Conservation (phyloP, 2,329 filamentous ascomycete species). For the Alternaria postmessia region DNA sequence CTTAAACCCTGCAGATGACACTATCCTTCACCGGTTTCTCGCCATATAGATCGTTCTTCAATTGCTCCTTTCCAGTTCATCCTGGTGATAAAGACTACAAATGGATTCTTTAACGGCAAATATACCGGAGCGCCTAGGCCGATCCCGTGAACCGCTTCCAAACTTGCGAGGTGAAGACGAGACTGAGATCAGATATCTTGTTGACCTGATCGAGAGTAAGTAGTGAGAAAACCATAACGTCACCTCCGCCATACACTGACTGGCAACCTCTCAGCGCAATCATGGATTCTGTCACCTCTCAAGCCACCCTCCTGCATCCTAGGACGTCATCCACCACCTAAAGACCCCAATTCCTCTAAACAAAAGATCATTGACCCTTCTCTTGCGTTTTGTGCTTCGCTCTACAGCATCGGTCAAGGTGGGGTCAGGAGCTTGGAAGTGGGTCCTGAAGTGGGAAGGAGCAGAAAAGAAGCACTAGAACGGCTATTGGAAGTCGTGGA, state of each 20-base stretch:
- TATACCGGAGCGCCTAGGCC: slow-evolving; percentile 4
- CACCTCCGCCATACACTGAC: background rate
- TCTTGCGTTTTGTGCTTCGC: slow-evolving; percentile 19
- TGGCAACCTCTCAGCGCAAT: slow-evolving; percentile 6
- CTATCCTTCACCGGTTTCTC: slow-evolving; percentile 1
- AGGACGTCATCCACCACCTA: slow-evolving; percentile 21
- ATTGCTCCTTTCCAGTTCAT: background rate
- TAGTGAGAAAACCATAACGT: background rate
- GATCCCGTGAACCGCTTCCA: slow-evolving; percentile 8
- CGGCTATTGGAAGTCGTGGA: slow-evolving; percentile 24
- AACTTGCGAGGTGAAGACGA: slow-evolving; percentile 34
- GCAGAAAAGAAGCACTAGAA: slow-evolving; percentile 21
- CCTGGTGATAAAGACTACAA: background rate
- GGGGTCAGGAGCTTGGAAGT: slow-evolving; percentile 22
- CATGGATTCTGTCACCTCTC: slow-evolving; percentile 22
- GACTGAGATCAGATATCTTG: slow-evolving; percentile 22
- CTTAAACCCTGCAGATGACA: background rate
- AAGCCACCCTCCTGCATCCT: slow-evolving; percentile 21
- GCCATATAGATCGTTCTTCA: background rate
- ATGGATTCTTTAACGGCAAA: background rate
- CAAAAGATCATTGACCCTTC: background rate
- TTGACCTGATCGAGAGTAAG: slow-evolving; percentile 27
- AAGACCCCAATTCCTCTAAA: background rate
- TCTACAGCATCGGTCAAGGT: slow-evolving; percentile 25
- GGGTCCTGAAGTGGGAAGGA: slow-evolving; percentile 24